phyloP scores from a whole-genome alignment of 2,329 filamentous ascomycete genomes.

The Keithomyces neogunnii region DNA sequence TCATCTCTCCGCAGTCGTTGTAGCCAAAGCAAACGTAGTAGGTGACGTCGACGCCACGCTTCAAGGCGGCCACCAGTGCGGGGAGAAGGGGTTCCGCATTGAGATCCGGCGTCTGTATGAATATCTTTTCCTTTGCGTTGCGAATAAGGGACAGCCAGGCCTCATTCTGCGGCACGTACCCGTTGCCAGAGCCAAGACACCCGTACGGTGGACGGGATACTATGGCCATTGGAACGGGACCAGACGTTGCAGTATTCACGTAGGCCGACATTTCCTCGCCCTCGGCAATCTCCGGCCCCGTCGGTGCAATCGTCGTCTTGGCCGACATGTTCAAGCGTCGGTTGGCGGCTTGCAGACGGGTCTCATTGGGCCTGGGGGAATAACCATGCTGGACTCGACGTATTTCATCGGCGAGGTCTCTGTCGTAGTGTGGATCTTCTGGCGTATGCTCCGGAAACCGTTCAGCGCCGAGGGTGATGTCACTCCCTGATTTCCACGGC shows the following conservation, averaged over 20 bases:
- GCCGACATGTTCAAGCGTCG: slow-evolving; percentile 58
- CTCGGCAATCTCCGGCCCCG: slow-evolving; percentile 44
- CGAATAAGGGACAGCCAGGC: slow-evolving; percentile 63
- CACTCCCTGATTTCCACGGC: neutral
- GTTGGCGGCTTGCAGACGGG: slow-evolving; percentile 48
- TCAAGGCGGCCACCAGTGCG: slow-evolving; percentile 54
- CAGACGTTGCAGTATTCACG: slow-evolving; percentile 31
- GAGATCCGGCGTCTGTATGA: slow-evolving; percentile 71
- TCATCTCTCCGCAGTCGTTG: slow-evolving; percentile 68
- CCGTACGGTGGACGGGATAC: slow-evolving; percentile 63
- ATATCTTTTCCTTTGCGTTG: slow-evolving; percentile 55
- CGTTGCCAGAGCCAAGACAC: slow-evolving; percentile 48
- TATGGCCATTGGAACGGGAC: slow-evolving; percentile 61
- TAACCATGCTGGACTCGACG: slow-evolving; percentile 51
- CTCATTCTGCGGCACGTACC: slow-evolving; percentile 65
- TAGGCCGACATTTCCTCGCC: slow-evolving; percentile 59
- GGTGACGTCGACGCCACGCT: slow-evolving; percentile 57
- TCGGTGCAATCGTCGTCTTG: slow-evolving; percentile 38
- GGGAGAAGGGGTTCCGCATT: slow-evolving; percentile 62
- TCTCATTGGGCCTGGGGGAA: slow-evolving; percentile 40
- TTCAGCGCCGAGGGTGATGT: neutral
- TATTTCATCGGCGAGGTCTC: slow-evolving; percentile 51
- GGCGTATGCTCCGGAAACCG: slow-evolving; percentile 46
- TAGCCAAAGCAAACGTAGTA: slow-evolving; percentile 72
- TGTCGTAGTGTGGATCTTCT: slow-evolving; percentile 56